Percentiles rank a stretch among this genome's conserved stretches.
Evolutionary conservation across 306 rosid genomes (phyloP).

Genomic region (Dryas octopetala): DNA sequence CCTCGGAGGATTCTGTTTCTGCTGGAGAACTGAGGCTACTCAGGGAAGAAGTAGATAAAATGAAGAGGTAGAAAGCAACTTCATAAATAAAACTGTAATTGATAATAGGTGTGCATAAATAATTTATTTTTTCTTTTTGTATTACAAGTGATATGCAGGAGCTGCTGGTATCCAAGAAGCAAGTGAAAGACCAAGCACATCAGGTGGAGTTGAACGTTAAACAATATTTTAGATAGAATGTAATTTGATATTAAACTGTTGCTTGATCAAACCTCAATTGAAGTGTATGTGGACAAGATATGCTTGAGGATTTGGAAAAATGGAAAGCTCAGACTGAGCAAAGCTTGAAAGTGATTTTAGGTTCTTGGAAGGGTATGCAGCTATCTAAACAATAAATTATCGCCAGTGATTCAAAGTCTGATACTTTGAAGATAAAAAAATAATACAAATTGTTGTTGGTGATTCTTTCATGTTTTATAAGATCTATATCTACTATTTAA

Average conservation of each 20-base stretch:
- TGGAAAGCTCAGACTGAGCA: slow-evolving; percentile 58
- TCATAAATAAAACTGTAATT: not conserved
- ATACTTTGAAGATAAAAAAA: not conserved
- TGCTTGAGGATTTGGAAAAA: slow-evolving; percentile 55
- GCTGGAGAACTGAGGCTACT: slow-evolving; percentile 63
- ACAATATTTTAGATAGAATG: slow-evolving; percentile 22
- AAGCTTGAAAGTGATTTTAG: slow-evolving; percentile 49
- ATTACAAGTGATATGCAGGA: slow-evolving; percentile 69
- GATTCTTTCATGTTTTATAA: not conserved
- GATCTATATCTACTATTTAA: not conserved
- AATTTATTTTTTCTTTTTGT: slow-evolving; percentile 31
- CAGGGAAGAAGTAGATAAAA: slow-evolving; percentile 53
- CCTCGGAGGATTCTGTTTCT: slow-evolving; percentile 40
- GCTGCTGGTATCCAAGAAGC: slow-evolving; percentile 48
- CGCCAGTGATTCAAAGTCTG: not conserved
- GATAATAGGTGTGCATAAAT: not conserved
- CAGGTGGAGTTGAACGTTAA: slow-evolving; percentile 51
- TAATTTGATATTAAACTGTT: slow-evolving; percentile 14
- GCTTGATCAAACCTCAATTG: slow-evolving; percentile 20
- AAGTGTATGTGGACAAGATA: slow-evolving; percentile 35
- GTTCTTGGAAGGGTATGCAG: slow-evolving; percentile 74
- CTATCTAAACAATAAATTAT: slow-evolving; percentile 33
- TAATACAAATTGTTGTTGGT: not conserved
- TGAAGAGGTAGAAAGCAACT: slow-evolving; percentile 62
- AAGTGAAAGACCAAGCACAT: slow-evolving; percentile 36